Base-by-base conservation (phyloP, 2,329 filamentous ascomycete species). In the Aspergillus sojae region DNA sequence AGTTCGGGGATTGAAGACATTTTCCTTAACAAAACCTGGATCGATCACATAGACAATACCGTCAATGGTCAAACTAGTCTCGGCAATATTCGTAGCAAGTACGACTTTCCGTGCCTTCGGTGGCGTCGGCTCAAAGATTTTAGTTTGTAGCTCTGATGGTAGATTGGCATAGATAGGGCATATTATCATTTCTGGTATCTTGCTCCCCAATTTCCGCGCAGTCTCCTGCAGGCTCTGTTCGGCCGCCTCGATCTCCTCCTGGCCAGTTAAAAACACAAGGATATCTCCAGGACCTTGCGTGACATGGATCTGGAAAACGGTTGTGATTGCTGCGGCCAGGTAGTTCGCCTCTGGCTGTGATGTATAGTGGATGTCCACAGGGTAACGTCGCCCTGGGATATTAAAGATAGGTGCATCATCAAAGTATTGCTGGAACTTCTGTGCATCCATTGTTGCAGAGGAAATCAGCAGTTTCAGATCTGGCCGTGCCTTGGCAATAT, bases 21-120 rank as follows among this genome's bases (percentile, higher is more conserved):
- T 97, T 74, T 98, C 93, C 77, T 99, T 99, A 66, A 95, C 93
- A 68, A 96, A 96, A 0, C 95, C 95, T 0, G 92, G 92, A 70
- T 99, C 95, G 64, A 98, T 96, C 41, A 98, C 95, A 75, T 96
- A 97, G 10, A 94, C 91, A 64, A 98, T 96, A 19, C 94, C 94
- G 75, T 98, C 94, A 62, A 99, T 97, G 0, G 95, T 99, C 73
- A 99, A 81, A 82, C 89, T 93, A 0, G 95, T 99, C 77, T 99
- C 95, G 2, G 95, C 95, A 77, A 99, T 98, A 74, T 99, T 99
- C 2, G 95, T 98, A 0, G 94, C 93, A 43, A 98, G 81, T 0
- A 99, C 93, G 0, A 98, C 93, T 75, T 98, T 99, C 32, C 95
- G 87, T 0, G 91, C 90, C 21, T 90, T 90, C 0, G 90, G 87